Base-by-base conservation (phyloP, 257 asterid species). In the Linaria vulgaris region DNA sequence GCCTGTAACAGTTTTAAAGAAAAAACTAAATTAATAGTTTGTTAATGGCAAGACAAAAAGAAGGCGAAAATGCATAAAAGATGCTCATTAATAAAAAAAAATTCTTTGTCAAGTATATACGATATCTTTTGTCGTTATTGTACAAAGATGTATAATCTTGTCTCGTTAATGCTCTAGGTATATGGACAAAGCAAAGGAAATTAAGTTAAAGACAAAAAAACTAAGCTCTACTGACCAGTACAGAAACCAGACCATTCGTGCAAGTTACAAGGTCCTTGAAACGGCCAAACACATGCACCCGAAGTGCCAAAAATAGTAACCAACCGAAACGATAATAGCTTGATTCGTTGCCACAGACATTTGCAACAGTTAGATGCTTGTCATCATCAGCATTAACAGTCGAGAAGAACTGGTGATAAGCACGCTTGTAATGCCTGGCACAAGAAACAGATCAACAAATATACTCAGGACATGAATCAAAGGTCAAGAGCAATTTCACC, bases 291-390 rank as follows among this genome's bases (percentile, higher is more conserved):
- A 78, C 88, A 59, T 81, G 96, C 51, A 74, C 81, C 3, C 99
- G 95, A 56, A 92, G 94, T 6, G 88, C 90, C 69, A 92, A 80
- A 74, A 89, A 92, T 19, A 92, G 86, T 72, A 89, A 85, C 96
- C 99, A 92, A 68, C 99, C 99, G 30, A 92, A 87, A 56, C 96
- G 99, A 74, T 85, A 86, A 80, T 83, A 87, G 71, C 75, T 83
- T 50, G 87, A 61, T 53, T 64, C 67, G 43, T 50, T 46, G 69
- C 64, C 76, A 1, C 65, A 38, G 24, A 53, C 17, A 73, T 57
- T 65, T 53, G 75, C 63, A 72, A 59, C 76, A 38, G 76, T 74
- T 61, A 72, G 59, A 31, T 72, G 77, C 69, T 83, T 88, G 66
- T 76, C 80, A 65, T 63, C 72, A 71, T 66, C 73, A 31, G 77